Evolutionary conservation across 305 asterid species (phyloP), one percentile per base, ranked within the genome.

Genomic region (Fraxinus dipetala): DNA sequence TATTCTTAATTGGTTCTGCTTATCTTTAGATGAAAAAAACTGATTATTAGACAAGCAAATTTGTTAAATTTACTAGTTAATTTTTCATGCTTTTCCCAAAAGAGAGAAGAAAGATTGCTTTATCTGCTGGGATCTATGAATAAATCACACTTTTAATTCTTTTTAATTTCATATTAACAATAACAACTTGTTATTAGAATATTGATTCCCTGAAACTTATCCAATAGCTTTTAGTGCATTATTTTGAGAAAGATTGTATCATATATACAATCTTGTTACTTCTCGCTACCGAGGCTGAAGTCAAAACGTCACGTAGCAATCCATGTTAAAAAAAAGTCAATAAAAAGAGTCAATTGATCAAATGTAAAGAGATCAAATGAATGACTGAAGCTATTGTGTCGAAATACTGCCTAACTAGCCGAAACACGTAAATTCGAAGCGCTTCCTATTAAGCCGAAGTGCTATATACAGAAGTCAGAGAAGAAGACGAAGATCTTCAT

Each of bases 191-290:
- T 67, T 78, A 35, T 38, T 45, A 40, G 72, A 80, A 83, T 63
- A 69, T 77, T 28, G 83, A 78, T 83, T 83, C 87, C 67, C 59
- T 38, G 70, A 78, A 79, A 75, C 84, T 48, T 80, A 69, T 80
- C 86, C 80, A 83, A 40, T 48, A 79, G 76, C 87, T 81, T 79
- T 81, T 48, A 48, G 20, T 48, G 59, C 59, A 48, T 45, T 48
- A 48, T 13, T 48, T 48, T 48, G n/a, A 48, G 20, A 48, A 48
- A 13, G 56, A 45, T 13, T 4, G 59, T 14, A 48, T 40, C 14
- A 40, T 5, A 35, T 6, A 5, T 40, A 40, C 14, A 2, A 9
- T 48, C 51, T 36, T 36, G 45, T 36, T 36, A 36, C 45, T 2
- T 0, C 45, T 36, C 45, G 45, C 11, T 2, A 36, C 1, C 11